Base-by-base conservation (phyloP, 1,284 basidiomycete genomes). In the Ganoderma lucidum region DNA sequence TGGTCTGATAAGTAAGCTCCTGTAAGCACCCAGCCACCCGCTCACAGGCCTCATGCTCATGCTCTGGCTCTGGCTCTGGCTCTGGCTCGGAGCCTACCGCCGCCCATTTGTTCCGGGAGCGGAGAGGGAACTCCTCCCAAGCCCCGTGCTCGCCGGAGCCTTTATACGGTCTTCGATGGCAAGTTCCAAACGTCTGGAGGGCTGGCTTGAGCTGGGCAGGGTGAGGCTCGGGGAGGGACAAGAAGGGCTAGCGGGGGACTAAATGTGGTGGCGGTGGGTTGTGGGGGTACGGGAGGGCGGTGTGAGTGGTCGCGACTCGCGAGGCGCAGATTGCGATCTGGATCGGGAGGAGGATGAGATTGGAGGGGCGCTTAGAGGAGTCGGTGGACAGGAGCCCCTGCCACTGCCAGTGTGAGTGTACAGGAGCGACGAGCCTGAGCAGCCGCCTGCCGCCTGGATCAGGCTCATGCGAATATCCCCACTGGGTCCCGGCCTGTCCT, bases 401-500 rank as follows among this genome's bases (percentile, higher is more conserved):
- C 23, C 23, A 23, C 23, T 23, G 19, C 8, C 19, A 2, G 45
- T 23, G 23, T 23, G 23, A 23, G 23, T 23, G 23, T 3, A 2
- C 42, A 48, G 45, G 45, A 9, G 19, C 19, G 23, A 55, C 39
- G 53, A 32, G 58, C 19, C 35, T 41, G 28, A 32, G 63, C 41
- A 28, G n/a, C 65, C 9, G 51, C 53, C 45, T 35, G 35, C 35
- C 9, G 51, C 53, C 62, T 44, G 30, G 32, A 9, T 41, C 39
- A 41, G 39, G 12, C 39, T 61, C 64, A 55, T 68, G 67, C 63
- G 67, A 70, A 64, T 64, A 60, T 69, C 32, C 62, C 69, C 66
- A 60, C 66, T 62, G 58, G 48, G 62, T 64, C 58, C 65, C 66
- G 62, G 66, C 51, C 58, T 56, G 62, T 58, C 56, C 65, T 59